Evolutionary conservation across 1,284 basidiomycete genomes (phyloP).

Genomic region (Moesziomyces sp.): DNA sequence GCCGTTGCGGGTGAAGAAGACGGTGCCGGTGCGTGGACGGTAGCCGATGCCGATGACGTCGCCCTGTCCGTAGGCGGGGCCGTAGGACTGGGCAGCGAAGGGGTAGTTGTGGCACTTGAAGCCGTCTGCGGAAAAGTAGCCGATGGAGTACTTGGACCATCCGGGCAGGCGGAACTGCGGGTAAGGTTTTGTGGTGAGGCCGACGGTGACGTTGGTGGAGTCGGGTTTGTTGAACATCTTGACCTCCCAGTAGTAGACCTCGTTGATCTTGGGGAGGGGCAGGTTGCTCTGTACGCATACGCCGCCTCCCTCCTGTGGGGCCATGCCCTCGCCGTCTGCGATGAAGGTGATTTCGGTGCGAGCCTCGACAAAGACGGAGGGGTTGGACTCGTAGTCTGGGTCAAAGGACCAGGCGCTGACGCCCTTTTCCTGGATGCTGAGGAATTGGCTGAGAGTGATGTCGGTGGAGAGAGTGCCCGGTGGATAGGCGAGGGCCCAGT

Average conservation of each 20-base stretch:
- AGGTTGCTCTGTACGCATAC: conserved; percentile 66
- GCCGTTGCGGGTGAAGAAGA: conserved; percentile 67
- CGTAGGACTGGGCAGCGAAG: conserved; percentile 87
- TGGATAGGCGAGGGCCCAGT: conserved; percentile 71
- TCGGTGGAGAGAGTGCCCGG: conserved; percentile 60
- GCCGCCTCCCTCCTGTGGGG: conserved; percentile 65
- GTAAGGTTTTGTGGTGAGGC: conserved; percentile 66
- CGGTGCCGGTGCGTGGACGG: conserved; percentile 64
- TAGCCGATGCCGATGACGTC: conserved; percentile 67
- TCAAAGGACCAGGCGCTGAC: conserved; percentile 67
- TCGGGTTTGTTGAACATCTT: conserved; percentile 68
- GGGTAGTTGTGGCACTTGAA: conserved; percentile 98
- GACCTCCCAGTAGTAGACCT: conserved; percentile 68
- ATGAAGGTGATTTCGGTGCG: conserved; percentile 67
- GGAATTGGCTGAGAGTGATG: conserved; percentile 66
- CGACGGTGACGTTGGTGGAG: conserved; percentile 59
- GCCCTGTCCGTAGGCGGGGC: conserved; percentile 86
- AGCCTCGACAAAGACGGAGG: conserved; percentile 64
- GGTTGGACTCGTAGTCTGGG: conserved; percentile 66
- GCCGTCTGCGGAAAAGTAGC: conserved; percentile 89
- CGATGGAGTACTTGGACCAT: conserved; percentile 87
- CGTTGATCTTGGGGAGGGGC: conserved; percentile 67
- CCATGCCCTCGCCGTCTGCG: conserved; percentile 66
- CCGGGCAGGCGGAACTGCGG: conserved; percentile 71
- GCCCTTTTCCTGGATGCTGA: conserved; percentile 67